Evolutionary conservation across 805 yeast species (phyloP), one percentile per base, ranked within the genome.

Genomic region (Candida nemodendra): DNA sequence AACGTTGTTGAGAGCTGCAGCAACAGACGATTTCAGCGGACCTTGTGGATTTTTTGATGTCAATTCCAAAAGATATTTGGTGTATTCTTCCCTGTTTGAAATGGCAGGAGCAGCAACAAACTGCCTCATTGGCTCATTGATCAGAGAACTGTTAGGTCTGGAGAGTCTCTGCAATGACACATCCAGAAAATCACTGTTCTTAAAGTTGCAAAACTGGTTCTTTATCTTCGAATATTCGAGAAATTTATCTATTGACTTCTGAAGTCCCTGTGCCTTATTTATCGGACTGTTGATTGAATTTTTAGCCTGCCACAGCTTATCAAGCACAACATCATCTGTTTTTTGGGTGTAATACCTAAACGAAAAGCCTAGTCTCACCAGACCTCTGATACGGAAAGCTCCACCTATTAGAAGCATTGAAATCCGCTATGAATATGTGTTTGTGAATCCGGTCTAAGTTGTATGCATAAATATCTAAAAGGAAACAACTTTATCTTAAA

Each of bases 191-290:
- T n/a, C 4, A 3, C 8, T 19, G 24, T 30, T 27, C 3, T 23
- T 5, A 11, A 27, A 2, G 16, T 27, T 32, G 8, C 13, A 12
- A 9, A 22, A 17, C 17, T 6, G 5, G 18, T 14, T 19, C n/a
- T 38, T 38, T 9, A 4, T 4, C 14, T 21, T 19, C 14, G 41
- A 27, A 18, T 30, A 22, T 4, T 23, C 33, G 5, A 38, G 15
- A 19, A 28, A 38, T 19, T 24, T 32, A n/a, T 21, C 29, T 14
- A 32, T 15, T 7, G 21, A 8, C 12, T 9, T 9, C 12, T 21
- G 29, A 9, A 21, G 5, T 7, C 5, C 6, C 12, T 14, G 21
- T 7, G 36, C 21, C 14, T 32, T 17, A n/a, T n/a, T n/a, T n/a
- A n/a, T n/a, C n/a, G n/a, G n/a, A n/a, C n/a, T n/a, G n/a, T n/a